These are phyloP conservation scores for Claviceps humidiphila DNA, from an alignment of 2,329 filamentous ascomycete species.

Conservation along the genomic window DNA sequence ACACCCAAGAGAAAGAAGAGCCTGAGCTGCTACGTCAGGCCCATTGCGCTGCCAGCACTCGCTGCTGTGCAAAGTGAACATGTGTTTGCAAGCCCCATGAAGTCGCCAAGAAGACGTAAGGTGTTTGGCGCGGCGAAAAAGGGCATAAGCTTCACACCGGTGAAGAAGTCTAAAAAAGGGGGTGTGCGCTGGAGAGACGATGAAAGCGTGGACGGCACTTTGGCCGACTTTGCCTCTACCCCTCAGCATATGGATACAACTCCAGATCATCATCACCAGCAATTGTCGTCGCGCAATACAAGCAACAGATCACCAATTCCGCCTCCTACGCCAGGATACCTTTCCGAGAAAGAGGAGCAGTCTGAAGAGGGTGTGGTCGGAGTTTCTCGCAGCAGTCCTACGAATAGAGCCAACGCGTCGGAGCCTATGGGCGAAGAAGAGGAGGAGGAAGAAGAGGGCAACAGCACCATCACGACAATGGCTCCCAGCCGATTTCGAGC, in stretches of 20 bases:
- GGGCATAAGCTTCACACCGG: constrained; percentile 67
- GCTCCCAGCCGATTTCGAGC: constrained; percentile 67
- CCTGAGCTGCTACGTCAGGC: constrained; percentile 26
- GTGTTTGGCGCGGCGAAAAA: constrained; percentile 46
- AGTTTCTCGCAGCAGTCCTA: constrained; percentile 44
- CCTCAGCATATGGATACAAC: constrained; percentile 52
- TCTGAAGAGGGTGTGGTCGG: constrained; percentile 28
- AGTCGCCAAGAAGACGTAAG: constrained; percentile 71
- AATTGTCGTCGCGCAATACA: constrained; percentile 4
- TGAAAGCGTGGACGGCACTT: constrained; percentile 62
- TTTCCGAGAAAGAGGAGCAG: constrained; percentile 9
- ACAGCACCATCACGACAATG: constrained; percentile 9
- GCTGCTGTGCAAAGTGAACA: constrained; percentile 19
- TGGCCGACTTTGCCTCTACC: constrained; percentile 87
- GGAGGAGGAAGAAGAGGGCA: constrained; percentile 13
- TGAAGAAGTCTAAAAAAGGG: constrained; percentile 63
- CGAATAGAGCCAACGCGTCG: not conserved
- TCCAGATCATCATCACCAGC: constrained; percentile 27
- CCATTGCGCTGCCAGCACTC: constrained; percentile 31
- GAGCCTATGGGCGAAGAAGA: constrained; percentile 28
- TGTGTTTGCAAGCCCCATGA: constrained; percentile 40
- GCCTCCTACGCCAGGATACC: constrained; percentile 12
- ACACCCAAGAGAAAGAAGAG: constrained; percentile 64
- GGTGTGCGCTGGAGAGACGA: constrained; percentile 91
- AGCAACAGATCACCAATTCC: constrained; percentile 20